These are phyloP conservation scores for Porogramme epimiltina DNA, from an alignment of 1,284 basidiomycete genomes.

Conservation along the genomic window DNA sequence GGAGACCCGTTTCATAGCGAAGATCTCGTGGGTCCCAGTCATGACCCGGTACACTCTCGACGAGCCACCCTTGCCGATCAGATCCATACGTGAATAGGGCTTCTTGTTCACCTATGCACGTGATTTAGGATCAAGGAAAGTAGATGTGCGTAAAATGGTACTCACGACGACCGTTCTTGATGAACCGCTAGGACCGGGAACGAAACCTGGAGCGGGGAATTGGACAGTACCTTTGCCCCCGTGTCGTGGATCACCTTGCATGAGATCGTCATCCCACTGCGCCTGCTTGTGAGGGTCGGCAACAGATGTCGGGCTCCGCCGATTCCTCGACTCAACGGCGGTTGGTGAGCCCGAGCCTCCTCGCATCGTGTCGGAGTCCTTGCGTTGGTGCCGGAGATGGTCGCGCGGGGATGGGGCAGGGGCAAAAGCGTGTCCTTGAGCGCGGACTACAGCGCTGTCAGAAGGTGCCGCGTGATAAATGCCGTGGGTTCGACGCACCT, in stretches of 20 bases:
- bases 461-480: not conserved
- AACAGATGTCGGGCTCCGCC: slow-evolving; percentile 65
- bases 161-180: not conserved
- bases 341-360: slow-evolving; percentile 38
- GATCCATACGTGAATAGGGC: slow-evolving; percentile 79
- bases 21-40: slow-evolving; percentile 74
- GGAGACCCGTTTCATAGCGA: slow-evolving; percentile 86
- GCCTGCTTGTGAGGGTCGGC: slow-evolving; percentile 47
- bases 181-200: no score
- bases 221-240: not conserved
- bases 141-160: not conserved
- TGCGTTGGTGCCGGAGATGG: slow-evolving; percentile 53
- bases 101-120: slow-evolving; percentile 74
- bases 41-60: slow-evolving; percentile 93
- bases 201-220: no score
- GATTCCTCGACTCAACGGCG: slow-evolving; percentile 38
- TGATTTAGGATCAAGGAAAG: not conserved
- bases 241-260: not conserved
- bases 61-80: slow-evolving; percentile 90
- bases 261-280: slow-evolving; percentile 9
- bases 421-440: slow-evolving; percentile 25
- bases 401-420: slow-evolving; percentile 29
- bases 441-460: slow-evolving; percentile 18
- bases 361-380: slow-evolving; percentile 73
- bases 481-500: slow-evolving; percentile 13